Percentiles rank a stretch among this genome's conserved stretches.
Evolutionary conservation across 2,329 filamentous ascomycete genomes (phyloP).

Genomic region (Tolypocladium ophioglossoides): DNA sequence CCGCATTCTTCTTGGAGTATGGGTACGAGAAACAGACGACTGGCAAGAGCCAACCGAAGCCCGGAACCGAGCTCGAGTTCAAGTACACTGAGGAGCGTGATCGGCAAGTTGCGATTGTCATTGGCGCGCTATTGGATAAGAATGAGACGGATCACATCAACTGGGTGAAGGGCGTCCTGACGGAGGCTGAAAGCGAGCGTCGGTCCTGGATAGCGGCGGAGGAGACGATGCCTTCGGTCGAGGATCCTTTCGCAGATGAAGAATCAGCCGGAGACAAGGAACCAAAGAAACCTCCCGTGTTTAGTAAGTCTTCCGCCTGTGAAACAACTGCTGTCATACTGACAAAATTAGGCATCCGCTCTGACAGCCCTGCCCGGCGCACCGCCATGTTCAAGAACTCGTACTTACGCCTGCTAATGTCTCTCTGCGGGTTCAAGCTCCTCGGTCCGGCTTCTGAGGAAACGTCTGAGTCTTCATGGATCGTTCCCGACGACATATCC

Average conservation of each 20-base stretch:
- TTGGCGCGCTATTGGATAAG: constrained; percentile 70
- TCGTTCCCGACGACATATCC: constrained; percentile 56
- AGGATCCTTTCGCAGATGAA: constrained; percentile 22
- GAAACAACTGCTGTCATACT: constrained; percentile 11
- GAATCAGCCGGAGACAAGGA: constrained; percentile 14
- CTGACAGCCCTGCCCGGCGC: constrained; percentile 55
- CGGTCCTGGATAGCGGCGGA: constrained; percentile 68
- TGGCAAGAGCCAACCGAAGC: constrained; percentile 47
- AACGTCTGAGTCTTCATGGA: constrained; percentile 66
- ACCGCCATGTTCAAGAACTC: constrained; percentile 82
- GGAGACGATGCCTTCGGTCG: constrained; percentile 38
- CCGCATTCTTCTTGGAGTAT: constrained; percentile 79
- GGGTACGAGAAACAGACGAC: constrained; percentile 79
- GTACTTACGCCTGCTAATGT: constrained; percentile 76
- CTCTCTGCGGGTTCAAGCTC: constrained; percentile 59
- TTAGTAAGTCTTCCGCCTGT: constrained; percentile 18
- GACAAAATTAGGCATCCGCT: constrained; percentile 40
- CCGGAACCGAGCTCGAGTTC: constrained; percentile 76
- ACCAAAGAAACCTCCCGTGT: constrained; percentile 18
- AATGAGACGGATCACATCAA: constrained; percentile 63
- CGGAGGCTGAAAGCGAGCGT: constrained; percentile 59
- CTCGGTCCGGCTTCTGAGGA: constrained; percentile 48
- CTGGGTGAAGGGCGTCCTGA: constrained; percentile 70
- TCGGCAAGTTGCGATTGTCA: constrained; percentile 67
- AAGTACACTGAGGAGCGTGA: constrained; percentile 58